Conservation (phyloP, 441 rosid species). For the Eruca vesicaria region DNA sequence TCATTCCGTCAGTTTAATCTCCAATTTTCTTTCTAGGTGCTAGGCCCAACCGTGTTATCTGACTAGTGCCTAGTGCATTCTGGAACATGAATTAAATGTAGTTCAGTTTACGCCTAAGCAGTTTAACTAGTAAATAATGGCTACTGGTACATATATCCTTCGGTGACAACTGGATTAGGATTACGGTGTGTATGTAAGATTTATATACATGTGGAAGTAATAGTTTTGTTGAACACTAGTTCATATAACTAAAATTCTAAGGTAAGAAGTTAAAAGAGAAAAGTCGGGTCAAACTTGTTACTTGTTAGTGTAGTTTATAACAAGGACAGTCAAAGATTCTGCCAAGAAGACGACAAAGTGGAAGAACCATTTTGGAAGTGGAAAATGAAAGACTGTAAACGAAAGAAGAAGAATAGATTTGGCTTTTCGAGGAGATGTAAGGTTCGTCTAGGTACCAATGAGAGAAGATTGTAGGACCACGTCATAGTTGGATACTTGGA, state of each 20-base stretch:
- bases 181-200: background rate
- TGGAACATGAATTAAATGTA: no score
- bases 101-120: background rate
- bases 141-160: background rate
- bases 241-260: background rate
- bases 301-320: background rate
- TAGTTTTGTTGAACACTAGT: background rate
- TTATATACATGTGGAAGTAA: background rate
- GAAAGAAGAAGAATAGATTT: background rate
- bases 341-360: conserved; percentile 23
- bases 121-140: background rate
- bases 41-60: no score
- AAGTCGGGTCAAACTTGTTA: conserved; percentile 20
- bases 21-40: no score
- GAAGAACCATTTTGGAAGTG: conserved; percentile 19
- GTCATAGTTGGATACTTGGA: conserved; percentile 3
- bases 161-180: background rate
- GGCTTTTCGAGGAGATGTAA: conserved; percentile 34
- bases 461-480: conserved; percentile 29
- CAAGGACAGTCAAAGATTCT: conserved; percentile 36
- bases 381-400: background rate
- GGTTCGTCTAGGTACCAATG: conserved; percentile 24
- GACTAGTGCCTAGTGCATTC: no score
- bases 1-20: no score
- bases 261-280: background rate